Evolutionary conservation across 2,329 filamentous ascomycete species (phyloP), one percentile per base, ranked within the genome.

Genomic region (Orbilia blumenaviensis): DNA sequence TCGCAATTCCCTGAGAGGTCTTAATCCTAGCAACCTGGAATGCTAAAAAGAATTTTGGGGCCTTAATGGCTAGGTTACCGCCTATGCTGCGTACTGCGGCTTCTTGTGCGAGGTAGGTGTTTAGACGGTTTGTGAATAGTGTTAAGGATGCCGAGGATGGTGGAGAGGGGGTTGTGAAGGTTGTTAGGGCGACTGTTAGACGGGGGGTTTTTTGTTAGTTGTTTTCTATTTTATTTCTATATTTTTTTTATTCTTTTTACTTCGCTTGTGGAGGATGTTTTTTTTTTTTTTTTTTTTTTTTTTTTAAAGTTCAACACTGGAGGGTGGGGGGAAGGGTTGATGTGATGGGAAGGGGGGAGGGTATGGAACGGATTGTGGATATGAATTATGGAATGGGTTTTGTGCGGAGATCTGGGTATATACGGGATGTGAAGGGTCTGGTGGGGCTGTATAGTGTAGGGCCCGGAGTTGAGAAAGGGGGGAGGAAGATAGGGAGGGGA

Each of bases 41-140:
- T 73, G 85, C 82, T 44, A 89, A 81, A 81, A 89, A 89, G 85
- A 89, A 89, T 82, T 89, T 89, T 77, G 88, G 88, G 3, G 87
- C 86, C 82, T 89, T 89, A 82, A 89, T 86, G 1, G 84, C 85
- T 16, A 89, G 82, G 66, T 80, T 84, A 1, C 87, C 88, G 8
- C 84, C 85, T 5, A 85, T 84, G 21, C 85, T 87, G 18, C 88
- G 83, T 56, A 89, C 83, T 0, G 87, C 88, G 0, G 86, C 87
- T 81, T 89, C 88, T 3, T 88, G 89, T 0, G 88, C 88, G 2
- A 86, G 82, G 79, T 89, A 89, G 8, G 85, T 85, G 80, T 88
- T 85, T 46, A 89, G 84, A 77, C 84, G 80, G 79, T 87, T 83
- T 80, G 88, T 83, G 82, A 89, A 88, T 18, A 82, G 81, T 3